Evolutionary conservation across 805 yeast species (phyloP).

Genomic region (Zygoascus flipseniorum): DNA sequence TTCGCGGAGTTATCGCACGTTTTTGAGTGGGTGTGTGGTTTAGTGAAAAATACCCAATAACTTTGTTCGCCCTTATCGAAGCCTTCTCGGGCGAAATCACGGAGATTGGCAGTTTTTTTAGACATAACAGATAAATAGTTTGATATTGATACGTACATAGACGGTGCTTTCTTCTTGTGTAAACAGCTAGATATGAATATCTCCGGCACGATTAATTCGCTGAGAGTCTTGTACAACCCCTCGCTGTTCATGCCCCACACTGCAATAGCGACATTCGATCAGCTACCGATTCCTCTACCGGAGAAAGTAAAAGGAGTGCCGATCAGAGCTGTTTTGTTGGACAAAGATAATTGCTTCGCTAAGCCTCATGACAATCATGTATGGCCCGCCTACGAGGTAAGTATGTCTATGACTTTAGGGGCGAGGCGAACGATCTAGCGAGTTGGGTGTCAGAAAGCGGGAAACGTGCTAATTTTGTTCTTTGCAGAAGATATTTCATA

Average conservation of each 20-base stretch:
- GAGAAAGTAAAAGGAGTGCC: conserved; percentile 15
- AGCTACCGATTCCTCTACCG: conserved; percentile 45
- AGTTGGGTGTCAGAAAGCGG: too few relatives aligned
- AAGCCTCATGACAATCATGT: conserved; percentile 69
- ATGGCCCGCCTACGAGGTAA: conserved; percentile 56
- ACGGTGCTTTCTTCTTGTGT: neutral
- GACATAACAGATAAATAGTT: neutral
- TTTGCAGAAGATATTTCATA: conserved; percentile 40
- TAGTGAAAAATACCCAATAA: too few relatives aligned
- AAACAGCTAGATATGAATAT: conserved; percentile 39
- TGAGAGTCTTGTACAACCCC: conserved; percentile 53
- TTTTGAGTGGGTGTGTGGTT: neutral
- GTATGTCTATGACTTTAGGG: neutral
- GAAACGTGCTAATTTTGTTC: neutral
- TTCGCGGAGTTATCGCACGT: neutral
- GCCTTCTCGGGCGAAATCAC: neutral
- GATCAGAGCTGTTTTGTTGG: conserved; percentile 75
- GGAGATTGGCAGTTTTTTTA: too few relatives aligned
- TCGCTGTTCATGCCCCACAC: conserved; percentile 61
- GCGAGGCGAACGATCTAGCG: too few relatives aligned
- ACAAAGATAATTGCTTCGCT: conserved; percentile 94
- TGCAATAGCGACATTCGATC: conserved; percentile 47
- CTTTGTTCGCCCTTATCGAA: neutral
- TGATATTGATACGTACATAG: neutral
- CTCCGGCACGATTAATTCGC: conserved; percentile 67